A percentile compares a stretch with the other conserved stretches of the same genome.
phyloP scores from a whole-genome alignment of 2,329 filamentous ascomycete genomes.

The Pseudocercospora fijiensis region DNA sequence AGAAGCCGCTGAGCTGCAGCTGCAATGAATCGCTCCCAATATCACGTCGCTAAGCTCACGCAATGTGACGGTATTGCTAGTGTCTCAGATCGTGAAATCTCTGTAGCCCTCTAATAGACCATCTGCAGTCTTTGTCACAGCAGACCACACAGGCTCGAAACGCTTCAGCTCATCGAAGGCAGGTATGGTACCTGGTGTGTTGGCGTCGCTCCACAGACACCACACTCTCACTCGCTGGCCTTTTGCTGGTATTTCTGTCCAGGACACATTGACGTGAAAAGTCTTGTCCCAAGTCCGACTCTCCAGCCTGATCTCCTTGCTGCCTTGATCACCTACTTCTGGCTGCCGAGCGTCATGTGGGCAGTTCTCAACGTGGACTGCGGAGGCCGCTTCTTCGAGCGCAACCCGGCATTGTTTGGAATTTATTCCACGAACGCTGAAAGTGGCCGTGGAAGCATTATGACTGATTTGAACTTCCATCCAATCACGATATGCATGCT shows the following conservation, averaged over 20 bases:
- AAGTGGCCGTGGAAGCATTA: constrained; percentile 52
- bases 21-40: not conserved
- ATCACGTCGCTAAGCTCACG: not conserved
- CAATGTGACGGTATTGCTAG: not conserved
- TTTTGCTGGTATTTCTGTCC: constrained; percentile 45
- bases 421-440: constrained; percentile 69
- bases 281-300: constrained; percentile 72
- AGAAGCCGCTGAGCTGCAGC: not conserved
- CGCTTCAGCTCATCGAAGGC: constrained; percentile 76
- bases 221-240: constrained; percentile 64
- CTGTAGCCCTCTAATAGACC: constrained; percentile 80
- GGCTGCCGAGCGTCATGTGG: constrained; percentile 25
- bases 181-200: constrained; percentile 68
- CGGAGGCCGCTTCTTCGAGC: constrained; percentile 66
- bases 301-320: constrained; percentile 74
- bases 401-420: constrained; percentile 75
- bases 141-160: constrained; percentile 78
- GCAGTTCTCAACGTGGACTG: constrained; percentile 60
- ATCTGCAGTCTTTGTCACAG: constrained; percentile 70
- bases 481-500: constrained; percentile 48
- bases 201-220: constrained; percentile 88
- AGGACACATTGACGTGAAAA: constrained; percentile 74
- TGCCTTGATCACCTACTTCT: constrained; percentile 58
- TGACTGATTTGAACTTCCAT: constrained; percentile 63
- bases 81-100: constrained; percentile 51